Base-by-base conservation (phyloP, 352 stramenopile genomes). In the Phytophthora sp. region DNA sequence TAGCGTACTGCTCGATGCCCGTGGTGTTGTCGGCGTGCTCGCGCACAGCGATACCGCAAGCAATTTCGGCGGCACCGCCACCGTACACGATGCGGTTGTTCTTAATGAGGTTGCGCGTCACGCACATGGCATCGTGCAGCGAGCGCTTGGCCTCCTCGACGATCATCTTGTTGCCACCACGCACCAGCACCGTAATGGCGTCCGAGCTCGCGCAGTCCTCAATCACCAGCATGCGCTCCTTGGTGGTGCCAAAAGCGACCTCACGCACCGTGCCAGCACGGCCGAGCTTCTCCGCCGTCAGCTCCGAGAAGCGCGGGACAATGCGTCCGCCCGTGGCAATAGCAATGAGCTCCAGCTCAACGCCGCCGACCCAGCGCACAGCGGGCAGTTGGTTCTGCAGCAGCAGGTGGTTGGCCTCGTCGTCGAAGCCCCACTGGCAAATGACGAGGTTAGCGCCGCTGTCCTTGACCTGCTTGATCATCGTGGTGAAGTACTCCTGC, bases 71-170 rank as follows among this genome's bases (percentile, higher is more conserved):
- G 23, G 95, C 90, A 38, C 98, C 98, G 30, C 98, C 98, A 30
- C 98, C 98, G 77, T 99, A 99, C 39, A 99, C 98, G 48, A 99
- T 98, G 53, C 96, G 92, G 84, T 99, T 99, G 87, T 99, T 98
- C 75, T 97, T 98, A 77, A 99, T 99, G 48, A 99, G 77, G 84
- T 99, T 99, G 53, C 97, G 92, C 32, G 98, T 97, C 26, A 99
- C 98, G 74, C 98, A 99, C 96, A 99, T 99, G 62, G 98, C 97
- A 79, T 99, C 98, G 76, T 99, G 98, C 37, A 99, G 84, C 54
- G 97, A 99, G 41, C 98, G 94, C 79, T 99, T 99, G 28, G 96
- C 97, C 82, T 99, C 97, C 35, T 99, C 97, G 13, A 99, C 95
- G 70, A 99, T 98, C 97, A 99, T 99, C 82, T 99, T 98, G 82